Percentiles rank a stretch among this genome's conserved stretches.
Conservation (phyloP, 495 filamentous ascomycete genomes). For the Cladorrhinum samala region DNA sequence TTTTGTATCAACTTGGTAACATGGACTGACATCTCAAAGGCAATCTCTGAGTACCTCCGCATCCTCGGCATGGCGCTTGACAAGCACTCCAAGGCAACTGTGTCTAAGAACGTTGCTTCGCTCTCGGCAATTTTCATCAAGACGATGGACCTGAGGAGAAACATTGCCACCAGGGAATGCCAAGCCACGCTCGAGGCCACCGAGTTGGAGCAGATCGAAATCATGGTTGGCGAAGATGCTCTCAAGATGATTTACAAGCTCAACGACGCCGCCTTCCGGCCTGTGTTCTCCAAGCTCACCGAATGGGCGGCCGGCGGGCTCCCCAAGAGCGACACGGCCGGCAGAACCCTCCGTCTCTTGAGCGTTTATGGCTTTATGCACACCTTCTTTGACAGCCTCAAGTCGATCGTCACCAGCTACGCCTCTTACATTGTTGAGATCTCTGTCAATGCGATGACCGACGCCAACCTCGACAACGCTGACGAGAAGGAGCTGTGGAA, state of each 20-base stretch:
- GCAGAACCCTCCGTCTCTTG: slow-evolving; percentile 48
- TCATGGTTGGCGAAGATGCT: slow-evolving; percentile 54
- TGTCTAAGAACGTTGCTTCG: slow-evolving; percentile 60
- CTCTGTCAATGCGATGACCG: slow-evolving; percentile 56
- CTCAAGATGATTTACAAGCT: slow-evolving; percentile 93
- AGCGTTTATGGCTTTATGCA: slow-evolving; percentile 76
- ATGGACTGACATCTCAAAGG: slow-evolving; percentile 43
- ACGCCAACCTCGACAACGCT: slow-evolving; percentile 42
- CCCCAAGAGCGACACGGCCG: slow-evolving; percentile 55
- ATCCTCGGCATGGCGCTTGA: slow-evolving; percentile 63
- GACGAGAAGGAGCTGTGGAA: slow-evolving; percentile 54
- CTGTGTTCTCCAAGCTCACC: slow-evolving; percentile 73
- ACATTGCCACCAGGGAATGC: slow-evolving; percentile 26
- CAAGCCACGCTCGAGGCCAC: slow-evolving; percentile 12
- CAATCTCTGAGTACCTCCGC: slow-evolving; percentile 60
- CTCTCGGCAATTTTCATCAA: slow-evolving; percentile 67
- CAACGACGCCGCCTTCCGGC: slow-evolving; percentile 93
- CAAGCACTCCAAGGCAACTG: slow-evolving; percentile 64
- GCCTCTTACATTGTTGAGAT: slow-evolving; percentile 75
- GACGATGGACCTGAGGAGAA: slow-evolving; percentile 64
- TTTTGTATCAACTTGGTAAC: no score
- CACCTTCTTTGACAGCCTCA: slow-evolving; percentile 73
- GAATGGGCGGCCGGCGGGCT: slow-evolving; percentile 62
- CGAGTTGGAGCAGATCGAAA: slow-evolving; percentile 50
- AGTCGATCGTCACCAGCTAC: slow-evolving; percentile 91